Evolutionary conservation across 306 rosid species (phyloP).

Genomic region (Lathyrus tuberosus): DNA sequence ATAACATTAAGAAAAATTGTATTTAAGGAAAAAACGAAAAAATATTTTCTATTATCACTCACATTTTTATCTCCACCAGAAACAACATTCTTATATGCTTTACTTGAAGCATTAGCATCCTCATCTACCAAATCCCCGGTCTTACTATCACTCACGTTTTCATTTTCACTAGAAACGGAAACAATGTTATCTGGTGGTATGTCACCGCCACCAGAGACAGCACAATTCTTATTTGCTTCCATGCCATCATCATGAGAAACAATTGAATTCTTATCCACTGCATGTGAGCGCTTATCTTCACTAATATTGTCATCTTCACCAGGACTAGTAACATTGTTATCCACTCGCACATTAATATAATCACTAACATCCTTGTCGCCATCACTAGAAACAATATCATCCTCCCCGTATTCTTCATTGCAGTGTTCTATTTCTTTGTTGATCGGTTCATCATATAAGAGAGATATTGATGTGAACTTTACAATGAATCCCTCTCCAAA

Average conservation of each 20-base stretch:
- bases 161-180: not conserved
- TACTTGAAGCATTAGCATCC: not conserved
- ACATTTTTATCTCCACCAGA: not conserved
- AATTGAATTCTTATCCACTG: not conserved
- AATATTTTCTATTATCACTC: not conserved
- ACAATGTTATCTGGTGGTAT: not conserved
- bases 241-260: not conserved
- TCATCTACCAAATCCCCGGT: not conserved
- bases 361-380: too few species aligned
- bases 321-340: not conserved
- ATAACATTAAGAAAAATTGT: not conserved
- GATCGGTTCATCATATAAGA: not conserved
- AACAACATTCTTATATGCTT: not conserved
- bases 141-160: not conserved
- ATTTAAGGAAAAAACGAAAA: not conserved
- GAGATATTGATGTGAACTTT: not conserved
- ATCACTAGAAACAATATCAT: not conserved
- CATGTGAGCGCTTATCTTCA: not conserved
- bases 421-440: not conserved
- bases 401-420: not conserved
- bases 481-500: slow-evolving; percentile 12
- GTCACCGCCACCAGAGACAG: not conserved
- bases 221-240: not conserved
- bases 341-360: too few species aligned
- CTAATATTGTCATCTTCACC: not conserved